Evolutionary conservation across 768 basidiomycete genomes (phyloP).

Genomic region (Psilocybe tampanensis): DNA sequence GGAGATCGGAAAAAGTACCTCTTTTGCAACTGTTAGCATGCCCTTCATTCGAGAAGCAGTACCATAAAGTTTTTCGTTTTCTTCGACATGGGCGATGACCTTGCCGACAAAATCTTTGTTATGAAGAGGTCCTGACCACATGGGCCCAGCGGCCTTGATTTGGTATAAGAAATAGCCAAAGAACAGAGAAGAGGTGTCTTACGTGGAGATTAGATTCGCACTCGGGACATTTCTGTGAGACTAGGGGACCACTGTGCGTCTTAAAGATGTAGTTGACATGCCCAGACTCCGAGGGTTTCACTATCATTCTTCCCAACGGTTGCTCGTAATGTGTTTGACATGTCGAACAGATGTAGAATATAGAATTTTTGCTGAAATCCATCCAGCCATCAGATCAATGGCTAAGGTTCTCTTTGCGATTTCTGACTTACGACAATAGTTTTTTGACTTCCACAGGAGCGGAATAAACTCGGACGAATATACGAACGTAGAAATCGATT

Average conservation of each 20-base stretch:
- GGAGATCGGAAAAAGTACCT: slow-evolving; percentile 49
- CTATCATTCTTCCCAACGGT: slow-evolving; percentile 75
- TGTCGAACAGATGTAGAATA: slow-evolving; percentile 80
- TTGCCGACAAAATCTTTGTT: slow-evolving; percentile 71
- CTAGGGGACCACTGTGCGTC: slow-evolving; percentile 68
- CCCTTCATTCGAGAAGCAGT: slow-evolving; percentile 89
- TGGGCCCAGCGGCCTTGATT: slow-evolving; percentile 83
- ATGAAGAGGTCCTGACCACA: slow-evolving; percentile 95
- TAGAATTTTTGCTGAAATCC: slow-evolving; percentile 82
- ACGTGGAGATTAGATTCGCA: slow-evolving; percentile 82
- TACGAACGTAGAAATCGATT: slow-evolving; percentile 95
- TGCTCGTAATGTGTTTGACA: slow-evolving; percentile 88
- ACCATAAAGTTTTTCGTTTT: slow-evolving; percentile 65
- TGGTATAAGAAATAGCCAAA: neutral
- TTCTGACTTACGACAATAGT: slow-evolving; percentile 61
- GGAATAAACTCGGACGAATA: slow-evolving; percentile 81
- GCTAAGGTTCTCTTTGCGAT: neutral
- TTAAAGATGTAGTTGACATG: slow-evolving; percentile 70
- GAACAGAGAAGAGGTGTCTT: slow-evolving; percentile 23
- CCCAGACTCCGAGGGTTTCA: slow-evolving; percentile 60
- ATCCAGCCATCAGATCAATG: neutral
- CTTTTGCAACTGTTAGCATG: slow-evolving; percentile 89
- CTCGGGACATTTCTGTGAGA: slow-evolving; percentile 73
- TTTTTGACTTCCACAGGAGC: slow-evolving; percentile 86
- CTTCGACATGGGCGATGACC: slow-evolving; percentile 73